Base-by-base conservation (phyloP, 768 basidiomycete genomes). In the Tylopilus plumbeoviolaceoides region DNA sequence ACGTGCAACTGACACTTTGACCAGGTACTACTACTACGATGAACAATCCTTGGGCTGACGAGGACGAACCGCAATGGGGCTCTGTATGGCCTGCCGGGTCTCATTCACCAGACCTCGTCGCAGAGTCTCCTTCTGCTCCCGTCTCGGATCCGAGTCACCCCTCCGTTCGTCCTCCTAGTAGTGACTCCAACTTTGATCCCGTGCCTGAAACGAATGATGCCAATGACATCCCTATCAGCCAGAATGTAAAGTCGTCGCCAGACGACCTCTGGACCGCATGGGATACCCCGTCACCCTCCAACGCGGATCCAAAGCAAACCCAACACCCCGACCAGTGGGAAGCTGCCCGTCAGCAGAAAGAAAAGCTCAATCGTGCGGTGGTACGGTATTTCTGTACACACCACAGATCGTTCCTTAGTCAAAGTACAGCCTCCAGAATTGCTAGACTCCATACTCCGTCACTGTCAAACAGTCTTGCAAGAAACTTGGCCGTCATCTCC, bases 11-110 rank as follows among this genome's bases (percentile, higher is more conserved):
- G 15, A 40, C 39, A 43, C 42, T 12, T 40, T 43, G 42, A n/a
- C 42, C 42, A 43, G 23, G 20, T 9, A 28, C 43, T 9, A 28
- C 28, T 30, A 30, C 28, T 30, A 33, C 14, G 12, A 89, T 89
- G 85, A 86, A 89, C 59, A 83, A 90, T 68, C 83, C 86, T 44
- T 91, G 87, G 83, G 80, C 81, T 39, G 85, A 84, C 67, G 42
- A 50, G 15, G 45, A 44, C 48, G 8, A 11, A 23, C 23, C 23
- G 23, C 23, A 23, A 23, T 23, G 23, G 23, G 5, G 23, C 5
- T 23, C 23, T 23, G 17, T 30, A 33, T 20, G 44, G 33, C 44
- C 5, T 45, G 21, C 20, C 20, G 7, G 3, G 20, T 23, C 40
- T 14, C 39, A 20, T 21, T 21, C 8, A 11, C 44, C 31, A 33